Conservation (phyloP, 805 yeast species). For the Wickerhamiella slavikovae region DNA sequence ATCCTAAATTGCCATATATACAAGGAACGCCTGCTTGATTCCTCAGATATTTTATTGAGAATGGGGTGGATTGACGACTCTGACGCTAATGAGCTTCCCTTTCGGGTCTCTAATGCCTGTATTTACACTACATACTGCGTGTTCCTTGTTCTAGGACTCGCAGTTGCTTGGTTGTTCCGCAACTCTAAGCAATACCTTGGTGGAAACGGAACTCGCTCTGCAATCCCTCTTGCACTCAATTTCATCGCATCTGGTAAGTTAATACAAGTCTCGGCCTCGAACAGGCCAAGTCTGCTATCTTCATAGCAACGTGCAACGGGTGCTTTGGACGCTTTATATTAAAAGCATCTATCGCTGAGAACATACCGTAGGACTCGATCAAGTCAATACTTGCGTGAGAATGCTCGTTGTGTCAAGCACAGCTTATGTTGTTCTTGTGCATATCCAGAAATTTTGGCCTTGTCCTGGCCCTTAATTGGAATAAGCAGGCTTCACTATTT, state of each 20-base stretch:
- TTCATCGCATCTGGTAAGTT: conserved; percentile 64
- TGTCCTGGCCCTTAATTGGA: too few relatives aligned
- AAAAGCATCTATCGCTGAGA: conserved; percentile 31
- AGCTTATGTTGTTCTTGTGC: too few relatives aligned
- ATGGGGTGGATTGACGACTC: too few relatives aligned
- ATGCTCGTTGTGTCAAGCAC: too few relatives aligned
- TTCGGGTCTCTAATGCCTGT: conserved; percentile 42
- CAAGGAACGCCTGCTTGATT: too few relatives aligned
- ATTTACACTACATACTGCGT: conserved; percentile 39
- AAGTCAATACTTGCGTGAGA: conserved; percentile 74
- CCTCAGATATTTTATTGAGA: too few relatives aligned
- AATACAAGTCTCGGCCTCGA: conserved; percentile 1
- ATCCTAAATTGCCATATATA: too few relatives aligned
- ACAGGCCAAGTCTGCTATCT: neutral
- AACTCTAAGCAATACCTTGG: conserved; percentile 40
- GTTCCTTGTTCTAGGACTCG: conserved; percentile 32
- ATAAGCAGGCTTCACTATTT: too few relatives aligned
- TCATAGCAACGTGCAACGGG: conserved; percentile 10
- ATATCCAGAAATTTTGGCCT: too few relatives aligned
- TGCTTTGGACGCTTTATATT: conserved; percentile 7
- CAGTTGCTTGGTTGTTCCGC: conserved; percentile 37
- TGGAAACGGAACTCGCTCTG: conserved; percentile 63
- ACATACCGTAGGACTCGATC: conserved; percentile 61
- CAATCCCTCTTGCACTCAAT: conserved; percentile 65
- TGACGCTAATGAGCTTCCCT: too few relatives aligned